Percentiles rank a stretch among this genome's conserved stretches.
phyloP scores from a whole-genome alignment of 1,284 basidiomycete genomes.

The Malassezia dermatis region DNA sequence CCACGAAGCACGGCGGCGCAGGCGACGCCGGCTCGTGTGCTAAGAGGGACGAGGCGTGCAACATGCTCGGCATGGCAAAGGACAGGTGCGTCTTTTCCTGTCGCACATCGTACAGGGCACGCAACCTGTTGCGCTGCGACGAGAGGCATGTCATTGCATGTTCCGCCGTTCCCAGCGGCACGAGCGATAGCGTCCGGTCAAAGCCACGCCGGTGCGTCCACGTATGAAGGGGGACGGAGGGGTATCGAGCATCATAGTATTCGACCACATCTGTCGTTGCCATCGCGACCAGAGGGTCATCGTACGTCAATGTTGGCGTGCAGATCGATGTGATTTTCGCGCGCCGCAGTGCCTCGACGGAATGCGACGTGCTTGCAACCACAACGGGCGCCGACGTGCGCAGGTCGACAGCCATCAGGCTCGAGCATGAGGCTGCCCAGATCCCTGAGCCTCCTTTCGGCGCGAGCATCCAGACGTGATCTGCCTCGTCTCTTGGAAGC shows the following conservation, averaged over 20 bases:
- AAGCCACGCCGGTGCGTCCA: slow-evolving; percentile 14
- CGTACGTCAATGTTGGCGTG: background rate
- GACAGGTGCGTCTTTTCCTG: background rate
- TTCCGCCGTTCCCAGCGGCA: background rate
- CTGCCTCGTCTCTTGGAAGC: background rate
- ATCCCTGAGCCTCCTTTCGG: background rate
- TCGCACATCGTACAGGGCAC: background rate
- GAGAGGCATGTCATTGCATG: background rate
- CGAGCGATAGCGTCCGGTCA: slow-evolving; percentile 7
- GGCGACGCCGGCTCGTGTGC: background rate
- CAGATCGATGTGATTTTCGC: slow-evolving; percentile 1
- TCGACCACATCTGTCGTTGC: slow-evolving; percentile 10
- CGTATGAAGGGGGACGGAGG: background rate
- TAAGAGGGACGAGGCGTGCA: background rate
- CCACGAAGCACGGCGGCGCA: background rate
- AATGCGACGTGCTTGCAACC: slow-evolving; percentile 1
- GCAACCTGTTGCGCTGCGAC: slow-evolving; percentile 11
- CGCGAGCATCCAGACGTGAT: background rate
- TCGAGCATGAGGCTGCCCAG: slow-evolving; percentile 1
- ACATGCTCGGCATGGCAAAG: background rate
- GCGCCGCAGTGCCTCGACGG: background rate
- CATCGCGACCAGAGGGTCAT: background rate
- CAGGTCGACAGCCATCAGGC: background rate
- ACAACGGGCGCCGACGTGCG: background rate
- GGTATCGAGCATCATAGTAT: slow-evolving; percentile 12